Evolutionary conservation across 2,329 filamentous ascomycete genomes (phyloP), one percentile per base, ranked within the genome.

Genomic region (Diaporthe humulicola): DNA sequence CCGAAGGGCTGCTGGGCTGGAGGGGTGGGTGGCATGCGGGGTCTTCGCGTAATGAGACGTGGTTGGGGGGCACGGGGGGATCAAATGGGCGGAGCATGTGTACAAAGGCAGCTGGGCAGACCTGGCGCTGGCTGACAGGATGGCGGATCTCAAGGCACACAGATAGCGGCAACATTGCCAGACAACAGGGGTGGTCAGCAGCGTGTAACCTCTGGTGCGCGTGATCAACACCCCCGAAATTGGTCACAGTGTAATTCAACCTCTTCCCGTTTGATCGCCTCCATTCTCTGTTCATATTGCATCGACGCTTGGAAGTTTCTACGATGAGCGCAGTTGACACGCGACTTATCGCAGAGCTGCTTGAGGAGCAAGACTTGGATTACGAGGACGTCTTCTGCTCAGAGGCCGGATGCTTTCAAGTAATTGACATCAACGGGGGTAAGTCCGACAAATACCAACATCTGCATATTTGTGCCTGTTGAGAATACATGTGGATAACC

Each of bases 371-470:
- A 22, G 14, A 48, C 17, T 30, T 61, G 61, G 56, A 71, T 14
- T 38, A 28, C 4, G 57, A 74, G 30, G 67, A 74, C 10, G 57
- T 74, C 8, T 74, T 74, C 48, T 57, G 57, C 45, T 19, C 28
- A 12, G 48, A 66, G 6, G 57, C 57, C n/a, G 73, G 73, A 4
- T 52, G 45, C n/a, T 71, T 74, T n/a, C 45, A 64, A 25, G 57
- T 71, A 6, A 70, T 61, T 30, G 71, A 73, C 54, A 56, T 72
- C 28, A 71, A n/a, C 15, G 25, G 45, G 17, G 50, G 73, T 74
- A 61, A 38, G 73, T 25, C 15, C 3, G 19, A 17, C 5, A 38
- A 61, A 12, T 10, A 17, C 5, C 4, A 10, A 36, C 22, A 48
- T 48, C 22, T 8, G 9, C 50, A 17, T 25, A 22, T 25, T 12